Evolutionary conservation across 1,139 yeast genomes (phyloP).

Genomic region (Suhomyces kunorum): DNA sequence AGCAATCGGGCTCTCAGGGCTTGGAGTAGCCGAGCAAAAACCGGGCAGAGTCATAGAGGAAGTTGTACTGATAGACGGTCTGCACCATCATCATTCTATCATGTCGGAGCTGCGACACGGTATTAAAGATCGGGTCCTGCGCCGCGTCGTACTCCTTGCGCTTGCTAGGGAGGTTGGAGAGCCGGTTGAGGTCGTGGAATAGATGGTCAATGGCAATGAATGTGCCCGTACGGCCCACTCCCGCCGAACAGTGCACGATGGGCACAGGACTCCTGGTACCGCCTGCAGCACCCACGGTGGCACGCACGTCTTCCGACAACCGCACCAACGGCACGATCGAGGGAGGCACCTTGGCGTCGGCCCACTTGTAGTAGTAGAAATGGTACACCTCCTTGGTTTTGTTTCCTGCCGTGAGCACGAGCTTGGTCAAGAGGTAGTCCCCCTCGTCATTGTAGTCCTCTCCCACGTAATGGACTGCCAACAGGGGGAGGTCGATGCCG

Average conservation of each 20-base stretch:
- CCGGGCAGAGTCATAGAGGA: conserved; percentile 39
- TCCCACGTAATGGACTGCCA: conserved; percentile 23
- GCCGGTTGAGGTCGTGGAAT: conserved; percentile 26
- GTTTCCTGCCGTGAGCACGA: conserved; percentile 25
- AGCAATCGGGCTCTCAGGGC: not conserved
- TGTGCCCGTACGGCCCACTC: conserved; percentile 83
- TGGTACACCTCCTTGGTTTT: conserved; percentile 49
- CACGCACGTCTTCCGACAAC: conserved; percentile 28
- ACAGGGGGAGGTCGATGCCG: conserved; percentile 24
- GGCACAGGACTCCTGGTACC: conserved; percentile 26
- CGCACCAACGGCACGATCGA: conserved; percentile 39
- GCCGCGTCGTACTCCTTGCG: conserved; percentile 11
- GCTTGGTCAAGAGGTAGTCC: conserved; percentile 31
- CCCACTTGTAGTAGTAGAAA: conserved; percentile 57
- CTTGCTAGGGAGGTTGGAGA: not conserved
- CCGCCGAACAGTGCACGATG: conserved; percentile 79
- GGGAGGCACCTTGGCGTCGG: conserved; percentile 54
- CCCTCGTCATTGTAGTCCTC: conserved; percentile 24
- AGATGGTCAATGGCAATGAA: conserved; percentile 68
- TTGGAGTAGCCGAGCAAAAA: conserved; percentile 4
- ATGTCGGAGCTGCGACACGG: conserved; percentile 49
- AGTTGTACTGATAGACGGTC: conserved; percentile 55
- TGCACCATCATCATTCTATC: conserved; percentile 72
- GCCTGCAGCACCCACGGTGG: conserved; percentile 4
- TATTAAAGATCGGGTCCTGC: conserved; percentile 30